phyloP scores from a whole-genome alignment of 208 protist genomes.

The Crithidia fasciculata region DNA sequence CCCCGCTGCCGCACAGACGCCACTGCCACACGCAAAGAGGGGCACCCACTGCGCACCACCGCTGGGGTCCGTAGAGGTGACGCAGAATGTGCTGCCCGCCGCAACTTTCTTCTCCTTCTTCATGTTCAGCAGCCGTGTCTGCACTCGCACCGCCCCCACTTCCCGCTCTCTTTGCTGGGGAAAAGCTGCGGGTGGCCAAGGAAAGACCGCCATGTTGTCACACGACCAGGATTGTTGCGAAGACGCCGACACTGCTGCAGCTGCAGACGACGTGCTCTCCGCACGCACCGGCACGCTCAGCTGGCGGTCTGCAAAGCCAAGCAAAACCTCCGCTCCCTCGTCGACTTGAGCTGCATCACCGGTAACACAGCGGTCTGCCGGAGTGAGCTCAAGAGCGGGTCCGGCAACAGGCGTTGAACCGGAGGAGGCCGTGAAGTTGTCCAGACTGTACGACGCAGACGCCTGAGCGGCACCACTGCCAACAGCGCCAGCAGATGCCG shows the following conservation, averaged over 20 bases:
- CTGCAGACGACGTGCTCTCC: not conserved
- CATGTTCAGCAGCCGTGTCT: not conserved
- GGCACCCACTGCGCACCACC: conserved; percentile 32
- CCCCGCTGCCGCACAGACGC: not conserved
- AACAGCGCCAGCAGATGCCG: too few species aligned
- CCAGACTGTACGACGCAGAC: conserved; percentile 3
- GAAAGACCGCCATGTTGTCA: conserved; percentile 17
- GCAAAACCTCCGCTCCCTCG: conserved; percentile 7
- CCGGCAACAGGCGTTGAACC: not conserved
- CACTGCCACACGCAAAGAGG: conserved; percentile 1
- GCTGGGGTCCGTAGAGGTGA: not conserved
- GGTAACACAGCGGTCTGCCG: too few species aligned
- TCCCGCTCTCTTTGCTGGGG: not conserved
- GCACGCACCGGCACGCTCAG: not conserved
- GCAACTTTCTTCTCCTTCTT: not conserved
- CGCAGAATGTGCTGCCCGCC: conserved; percentile 11
- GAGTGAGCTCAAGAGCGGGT: not conserved
- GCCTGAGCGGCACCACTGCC: not conserved
- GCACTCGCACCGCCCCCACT: conserved; percentile 19
- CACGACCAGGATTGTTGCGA: too few species aligned
- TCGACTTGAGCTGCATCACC: not conserved
- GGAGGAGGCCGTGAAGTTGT: conserved; percentile 6
- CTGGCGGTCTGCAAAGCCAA: conserved; percentile 22
- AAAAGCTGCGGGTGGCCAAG: not conserved
- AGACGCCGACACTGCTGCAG: too few species aligned